A percentile compares a stretch with the other conserved stretches of the same genome.
Conservation (phyloP, 2,329 filamentous ascomycete species). For the Dactylellina parvicollis region DNA sequence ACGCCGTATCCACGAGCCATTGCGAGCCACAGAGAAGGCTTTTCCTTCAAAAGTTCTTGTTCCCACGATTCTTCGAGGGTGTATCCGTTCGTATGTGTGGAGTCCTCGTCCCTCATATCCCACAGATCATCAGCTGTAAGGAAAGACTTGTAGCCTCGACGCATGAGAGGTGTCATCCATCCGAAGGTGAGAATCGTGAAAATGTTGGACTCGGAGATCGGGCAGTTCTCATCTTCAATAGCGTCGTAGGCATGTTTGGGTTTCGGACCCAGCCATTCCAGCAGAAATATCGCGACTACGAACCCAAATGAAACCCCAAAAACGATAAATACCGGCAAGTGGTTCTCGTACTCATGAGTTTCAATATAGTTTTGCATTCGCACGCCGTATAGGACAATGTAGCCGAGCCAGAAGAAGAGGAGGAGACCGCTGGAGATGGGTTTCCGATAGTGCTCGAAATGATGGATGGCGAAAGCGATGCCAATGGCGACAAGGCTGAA, state of each 20-base stretch:
- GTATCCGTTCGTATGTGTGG: constrained; percentile 76
- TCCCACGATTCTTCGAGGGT: constrained; percentile 80
- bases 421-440: constrained; percentile 87
- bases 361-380: constrained; percentile 87
- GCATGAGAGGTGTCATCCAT: constrained; percentile 99
- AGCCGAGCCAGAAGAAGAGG: constrained; percentile 90
- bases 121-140: constrained; percentile 95
- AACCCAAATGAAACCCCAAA: constrained; percentile 78
- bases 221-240: constrained; percentile 68
- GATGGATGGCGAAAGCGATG: constrained; percentile 82
- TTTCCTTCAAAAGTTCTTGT: constrained; percentile 75
- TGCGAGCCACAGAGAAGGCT: constrained; percentile 87
- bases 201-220: constrained; percentile 88
- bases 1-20: constrained; percentile 84
- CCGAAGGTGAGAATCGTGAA: constrained; percentile 94
- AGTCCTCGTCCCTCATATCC: constrained; percentile 83
- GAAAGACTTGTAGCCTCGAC: constrained; percentile 87
- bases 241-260: constrained; percentile 71
- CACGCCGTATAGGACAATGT: constrained; percentile 78
- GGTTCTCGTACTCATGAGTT: constrained; percentile 74
- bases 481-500: constrained; percentile 76
- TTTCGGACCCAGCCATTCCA: constrained; percentile 91
- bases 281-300: constrained; percentile 74
- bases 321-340: constrained; percentile 78
- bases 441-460: constrained; percentile 83